Evolutionary conservation across 2,329 filamentous ascomycete species (phyloP).

Genomic region (Apiospora marii): DNA sequence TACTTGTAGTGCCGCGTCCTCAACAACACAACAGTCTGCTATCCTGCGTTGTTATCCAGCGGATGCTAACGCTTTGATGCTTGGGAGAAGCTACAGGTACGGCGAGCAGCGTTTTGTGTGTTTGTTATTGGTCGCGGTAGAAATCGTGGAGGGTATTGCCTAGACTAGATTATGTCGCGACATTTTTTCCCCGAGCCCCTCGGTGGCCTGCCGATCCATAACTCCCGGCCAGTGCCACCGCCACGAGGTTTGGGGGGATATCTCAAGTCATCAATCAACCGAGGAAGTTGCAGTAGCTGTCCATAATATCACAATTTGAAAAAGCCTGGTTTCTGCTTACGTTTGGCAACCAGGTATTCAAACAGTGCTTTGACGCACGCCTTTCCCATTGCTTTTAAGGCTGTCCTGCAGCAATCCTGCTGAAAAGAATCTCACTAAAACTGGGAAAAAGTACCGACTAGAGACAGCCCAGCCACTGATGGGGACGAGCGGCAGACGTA

Average conservation of each 20-base stretch:
- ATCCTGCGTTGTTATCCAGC: background rate
- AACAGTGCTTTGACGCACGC: conserved; percentile 3
- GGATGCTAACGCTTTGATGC: background rate
- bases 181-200: conserved; percentile 1
- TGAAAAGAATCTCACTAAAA: background rate
- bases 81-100: background rate
- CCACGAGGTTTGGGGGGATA: background rate
- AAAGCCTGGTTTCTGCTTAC: background rate
- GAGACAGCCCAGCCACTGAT: background rate
- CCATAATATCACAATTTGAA: background rate
- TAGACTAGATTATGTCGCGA: background rate
- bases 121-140: background rate
- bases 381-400: background rate
- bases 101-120: background rate
- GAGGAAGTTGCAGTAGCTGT: background rate
- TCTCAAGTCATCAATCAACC: background rate
- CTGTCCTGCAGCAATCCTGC: background rate
- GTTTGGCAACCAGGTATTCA: background rate
- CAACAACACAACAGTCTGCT: background rate
- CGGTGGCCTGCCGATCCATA: background rate
- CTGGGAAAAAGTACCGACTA: background rate
- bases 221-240: conserved; percentile 8
- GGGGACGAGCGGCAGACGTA: background rate
- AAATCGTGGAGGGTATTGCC: background rate
- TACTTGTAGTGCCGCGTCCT: background rate